Base-by-base conservation (phyloP, 805 yeast genomes). In the Priceomyces castillae region DNA sequence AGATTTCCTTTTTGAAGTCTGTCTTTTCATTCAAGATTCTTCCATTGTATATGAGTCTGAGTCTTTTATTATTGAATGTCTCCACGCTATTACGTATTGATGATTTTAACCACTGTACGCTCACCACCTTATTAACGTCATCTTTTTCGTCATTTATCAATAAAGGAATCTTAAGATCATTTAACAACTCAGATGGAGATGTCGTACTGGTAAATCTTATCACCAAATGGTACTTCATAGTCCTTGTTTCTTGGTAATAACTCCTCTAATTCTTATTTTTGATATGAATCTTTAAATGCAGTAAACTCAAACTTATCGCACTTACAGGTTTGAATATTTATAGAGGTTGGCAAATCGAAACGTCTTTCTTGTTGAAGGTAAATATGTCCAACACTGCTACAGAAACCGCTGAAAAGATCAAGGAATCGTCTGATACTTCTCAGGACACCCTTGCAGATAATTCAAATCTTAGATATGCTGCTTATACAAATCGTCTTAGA, bases 401-500 rank as follows among this genome's bases (percentile, higher is more conserved):
- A 28, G 31, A 28, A 9, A n/a, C 31, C 15, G 25, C 11, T 10
- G 26, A 35, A 6, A 23, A 41, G 15, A 15, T 35, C n/a, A 5
- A 37, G 10, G 44, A 41, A 19, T 35, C 40, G 12, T 35, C 44
- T 11, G 16, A 16, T 7, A 17, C 15, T 25, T n/a, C 36, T 11
- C 56, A 52, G 7, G 51, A 49, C 25, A 25, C 43, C 25, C 7
- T 34, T 14, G n/a, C 34, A 6, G 43, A 49, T 28, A 58, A 53
- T 25, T 46, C 51, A 7, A 47, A 40, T 40, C 58, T 84, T 37
- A 80, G 95, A 74, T 86, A 86, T 58, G 88, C 92, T 3, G 95
- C 92, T 7, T 86, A 86, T 61, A 90, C 90, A 47, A 82, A 82
- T 59, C 67, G 95, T 54, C 57, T 84, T 37, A 70, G 90, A 59